Evolutionary conservation across 768 basidiomycete genomes (phyloP).

Genomic region (Lentinula lateritia): DNA sequence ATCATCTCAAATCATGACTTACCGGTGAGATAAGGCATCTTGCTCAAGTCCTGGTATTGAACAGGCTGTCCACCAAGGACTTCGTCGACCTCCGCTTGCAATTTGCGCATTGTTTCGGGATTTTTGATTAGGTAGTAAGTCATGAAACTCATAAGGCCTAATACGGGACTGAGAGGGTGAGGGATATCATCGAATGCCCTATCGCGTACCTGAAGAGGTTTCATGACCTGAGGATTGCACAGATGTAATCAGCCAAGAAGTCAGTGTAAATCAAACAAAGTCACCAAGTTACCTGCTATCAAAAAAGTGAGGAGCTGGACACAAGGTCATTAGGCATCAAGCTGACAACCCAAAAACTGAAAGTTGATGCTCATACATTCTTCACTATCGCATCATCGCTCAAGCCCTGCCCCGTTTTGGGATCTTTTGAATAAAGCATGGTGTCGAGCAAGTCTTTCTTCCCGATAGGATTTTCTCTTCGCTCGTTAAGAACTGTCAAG

Average conservation of each 20-base stretch:
- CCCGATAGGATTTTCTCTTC: constrained; percentile 29
- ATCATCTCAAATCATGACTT: not conserved
- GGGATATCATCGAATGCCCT: not conserved
- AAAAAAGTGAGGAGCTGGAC: constrained; percentile 41
- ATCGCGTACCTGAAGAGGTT: constrained; percentile 17
- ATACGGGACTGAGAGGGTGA: not conserved
- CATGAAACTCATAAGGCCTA: constrained; percentile 36
- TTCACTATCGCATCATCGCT: constrained; percentile 34
- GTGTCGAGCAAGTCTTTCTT: constrained; percentile 39
- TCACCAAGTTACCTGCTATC: constrained; percentile 31
- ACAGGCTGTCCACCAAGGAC: constrained; percentile 34
- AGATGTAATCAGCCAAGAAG: not conserved
- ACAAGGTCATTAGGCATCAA: not conserved
- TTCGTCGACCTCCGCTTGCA: constrained; percentile 42
- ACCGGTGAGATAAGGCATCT: constrained; percentile 40
- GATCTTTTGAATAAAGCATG: constrained; percentile 41
- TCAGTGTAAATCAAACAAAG: not conserved
- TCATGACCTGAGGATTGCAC: constrained; percentile 15
- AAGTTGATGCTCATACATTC: constrained; percentile 25
- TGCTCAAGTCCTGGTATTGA: constrained; percentile 31
- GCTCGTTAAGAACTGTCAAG: constrained; percentile 30
- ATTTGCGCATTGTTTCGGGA: constrained; percentile 35
- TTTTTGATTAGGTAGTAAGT: constrained; percentile 39
- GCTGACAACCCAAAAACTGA: too few species aligned
- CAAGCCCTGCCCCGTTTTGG: constrained; percentile 36